A percentile compares a stretch with the other conserved stretches of the same genome.
These are phyloP conservation scores for Penicillium sclerotigenum DNA, from an alignment of 2,329 filamentous ascomycete species.

Conservation along the genomic window DNA sequence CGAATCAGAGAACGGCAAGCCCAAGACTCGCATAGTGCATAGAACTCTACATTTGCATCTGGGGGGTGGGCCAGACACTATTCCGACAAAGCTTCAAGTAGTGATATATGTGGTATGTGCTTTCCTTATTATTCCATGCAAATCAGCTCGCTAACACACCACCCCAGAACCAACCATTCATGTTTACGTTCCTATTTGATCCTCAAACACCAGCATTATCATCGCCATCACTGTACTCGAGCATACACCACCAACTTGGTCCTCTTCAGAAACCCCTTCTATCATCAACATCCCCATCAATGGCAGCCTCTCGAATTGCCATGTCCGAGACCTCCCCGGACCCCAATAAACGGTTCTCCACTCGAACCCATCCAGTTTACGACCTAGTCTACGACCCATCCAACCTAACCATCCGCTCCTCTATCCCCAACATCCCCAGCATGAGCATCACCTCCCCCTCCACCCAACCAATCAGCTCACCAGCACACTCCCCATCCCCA, in stretches of 20 bases:
- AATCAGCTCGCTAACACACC: conserved; percentile 6
- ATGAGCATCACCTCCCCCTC: conserved; percentile 38
- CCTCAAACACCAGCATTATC: conserved; percentile 41
- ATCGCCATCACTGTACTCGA: conserved; percentile 46
- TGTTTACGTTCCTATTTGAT: conserved; percentile 51
- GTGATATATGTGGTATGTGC: conserved; percentile 43
- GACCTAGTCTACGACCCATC: conserved; percentile 61
- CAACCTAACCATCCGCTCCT: conserved; percentile 57
- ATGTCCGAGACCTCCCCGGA: conserved; percentile 33
- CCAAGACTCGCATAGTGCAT: conserved; percentile 33
- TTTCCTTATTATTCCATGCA: not conserved
- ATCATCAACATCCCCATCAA: conserved; percentile 46
- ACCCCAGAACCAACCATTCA: conserved; percentile 47
- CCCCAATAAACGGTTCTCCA: conserved; percentile 29
- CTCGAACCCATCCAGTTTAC: conserved; percentile 49
- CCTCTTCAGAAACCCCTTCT: conserved; percentile 48
- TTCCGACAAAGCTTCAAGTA: conserved; percentile 33
- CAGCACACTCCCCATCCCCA: conserved; percentile 52
- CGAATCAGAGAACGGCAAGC: conserved; percentile 16
- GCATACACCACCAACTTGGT: conserved; percentile 49
- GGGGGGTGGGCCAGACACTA: conserved; percentile 13
- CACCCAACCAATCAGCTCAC: conserved; percentile 7
- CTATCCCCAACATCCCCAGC: conserved; percentile 62
- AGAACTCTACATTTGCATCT: conserved; percentile 38
- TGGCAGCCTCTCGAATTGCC: conserved; percentile 39